These are phyloP conservation scores for Puccinia novopanici DNA, from an alignment of 1,284 basidiomycete genomes.

Conservation along the genomic window DNA sequence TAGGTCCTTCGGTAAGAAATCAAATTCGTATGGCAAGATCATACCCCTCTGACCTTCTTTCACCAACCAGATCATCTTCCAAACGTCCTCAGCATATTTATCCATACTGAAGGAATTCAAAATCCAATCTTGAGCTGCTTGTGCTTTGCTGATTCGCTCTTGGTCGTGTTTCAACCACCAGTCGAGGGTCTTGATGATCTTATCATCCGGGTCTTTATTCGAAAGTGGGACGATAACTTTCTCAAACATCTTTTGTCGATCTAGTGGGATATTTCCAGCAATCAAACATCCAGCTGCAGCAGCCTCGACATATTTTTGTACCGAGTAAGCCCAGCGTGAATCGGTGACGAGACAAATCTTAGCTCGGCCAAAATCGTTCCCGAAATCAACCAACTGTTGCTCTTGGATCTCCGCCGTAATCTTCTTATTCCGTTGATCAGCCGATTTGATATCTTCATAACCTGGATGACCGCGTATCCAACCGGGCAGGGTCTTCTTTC, in stretches of 20 bases:
- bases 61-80: constrained; percentile 41
- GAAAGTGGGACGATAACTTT: constrained; percentile 47
- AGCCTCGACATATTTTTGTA: constrained; percentile 50
- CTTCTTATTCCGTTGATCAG: constrained; percentile 31
- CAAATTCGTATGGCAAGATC: constrained; percentile 48
- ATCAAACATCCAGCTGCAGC: constrained; percentile 49
- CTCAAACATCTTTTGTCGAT: constrained; percentile 29
- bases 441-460: constrained; percentile 47
- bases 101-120: constrained; percentile 42
- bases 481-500: constrained; percentile 47
- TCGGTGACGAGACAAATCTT: constrained; percentile 49
- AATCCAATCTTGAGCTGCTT: constrained; percentile 50
- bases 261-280: constrained; percentile 45
- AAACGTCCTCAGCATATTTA: constrained; percentile 40
- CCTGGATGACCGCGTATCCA: constrained; percentile 50
- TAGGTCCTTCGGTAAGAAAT: constrained; percentile 31
- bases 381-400: constrained; percentile 45
- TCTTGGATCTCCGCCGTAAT: constrained; percentile 41
- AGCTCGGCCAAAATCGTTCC: constrained; percentile 41
- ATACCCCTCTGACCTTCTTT: constrained; percentile 43
- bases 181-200: constrained; percentile 36
- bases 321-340: constrained; percentile 46
- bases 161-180: constrained; percentile 46
- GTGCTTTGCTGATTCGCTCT: constrained; percentile 42
- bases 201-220: constrained; percentile 43